These are phyloP conservation scores for Ustulina deusta DNA, from an alignment of 2,329 filamentous ascomycete species.

Conservation along the genomic window DNA sequence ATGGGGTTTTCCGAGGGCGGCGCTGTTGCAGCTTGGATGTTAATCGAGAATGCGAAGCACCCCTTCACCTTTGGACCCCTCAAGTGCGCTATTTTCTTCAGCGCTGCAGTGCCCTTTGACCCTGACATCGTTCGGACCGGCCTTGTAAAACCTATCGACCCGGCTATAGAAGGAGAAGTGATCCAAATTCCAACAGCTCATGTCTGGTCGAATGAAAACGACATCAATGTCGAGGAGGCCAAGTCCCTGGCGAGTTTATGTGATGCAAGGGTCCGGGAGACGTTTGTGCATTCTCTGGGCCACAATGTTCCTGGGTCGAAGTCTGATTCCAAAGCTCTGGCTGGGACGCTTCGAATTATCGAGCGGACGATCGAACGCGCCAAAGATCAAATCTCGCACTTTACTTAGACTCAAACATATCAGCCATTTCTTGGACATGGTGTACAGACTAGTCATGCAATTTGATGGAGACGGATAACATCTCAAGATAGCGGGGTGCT, in stretches of 20 bases:
- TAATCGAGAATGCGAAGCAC: constrained; percentile 47
- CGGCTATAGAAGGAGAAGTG: constrained; percentile 43
- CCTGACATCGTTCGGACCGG: constrained; percentile 45
- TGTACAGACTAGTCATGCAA: constrained; percentile 10
- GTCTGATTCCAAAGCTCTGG: constrained; percentile 41
- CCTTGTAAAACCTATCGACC: constrained; percentile 45
- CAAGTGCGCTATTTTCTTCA: constrained; percentile 51
- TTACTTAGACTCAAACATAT: not conserved
- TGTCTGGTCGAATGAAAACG: constrained; percentile 43
- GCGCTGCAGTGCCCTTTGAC: constrained; percentile 48
- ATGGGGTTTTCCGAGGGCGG: constrained; percentile 52
- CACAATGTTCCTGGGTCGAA: constrained; percentile 48
- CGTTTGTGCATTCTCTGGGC: constrained; percentile 46
- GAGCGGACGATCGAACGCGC: constrained; percentile 47
- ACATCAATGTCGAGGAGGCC: constrained; percentile 37
- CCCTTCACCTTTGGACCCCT: constrained; percentile 45
- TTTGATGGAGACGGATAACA: not conserved
- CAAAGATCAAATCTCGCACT: constrained; percentile 18
- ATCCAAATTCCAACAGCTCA: constrained; percentile 49
- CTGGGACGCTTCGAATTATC: constrained; percentile 45
- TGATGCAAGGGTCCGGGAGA: constrained; percentile 41
- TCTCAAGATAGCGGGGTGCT: not conserved
- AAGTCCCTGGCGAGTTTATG: constrained; percentile 43
- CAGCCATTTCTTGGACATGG: not conserved
- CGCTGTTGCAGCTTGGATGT: constrained; percentile 50